phyloP scores from a whole-genome alignment of 352 stramenopile genomes.

The Globisporangium emineosum region DNA sequence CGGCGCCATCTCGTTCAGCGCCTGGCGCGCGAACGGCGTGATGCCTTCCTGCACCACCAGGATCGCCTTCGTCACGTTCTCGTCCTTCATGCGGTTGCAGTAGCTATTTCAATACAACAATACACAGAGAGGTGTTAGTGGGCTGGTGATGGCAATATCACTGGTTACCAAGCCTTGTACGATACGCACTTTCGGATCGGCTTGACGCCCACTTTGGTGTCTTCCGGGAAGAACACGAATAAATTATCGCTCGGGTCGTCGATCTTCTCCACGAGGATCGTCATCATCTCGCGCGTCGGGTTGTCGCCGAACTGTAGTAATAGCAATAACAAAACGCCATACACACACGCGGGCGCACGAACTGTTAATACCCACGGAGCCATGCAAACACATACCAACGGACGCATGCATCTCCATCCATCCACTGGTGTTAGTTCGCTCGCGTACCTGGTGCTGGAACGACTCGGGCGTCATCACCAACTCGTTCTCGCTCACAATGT shows the following conservation, averaged over 20 bases:
- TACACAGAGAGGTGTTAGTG: conserved; percentile 1
- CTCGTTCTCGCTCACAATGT: conserved; percentile 97
- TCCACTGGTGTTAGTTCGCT: background rate
- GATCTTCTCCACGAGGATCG: conserved; percentile 93
- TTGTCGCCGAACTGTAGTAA: conserved; percentile 84
- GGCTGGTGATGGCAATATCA: background rate
- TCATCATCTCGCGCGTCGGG: conserved; percentile 94
- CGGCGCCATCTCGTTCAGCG: conserved; percentile 93
- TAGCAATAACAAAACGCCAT: background rate
- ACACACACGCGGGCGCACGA: background rate
- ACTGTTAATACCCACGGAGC: background rate
- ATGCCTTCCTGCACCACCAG: conserved; percentile 96
- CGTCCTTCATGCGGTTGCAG: conserved; percentile 97
- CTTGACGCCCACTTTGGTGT: conserved; percentile 98
- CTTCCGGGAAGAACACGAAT: conserved; percentile 99
- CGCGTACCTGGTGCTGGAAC: conserved; percentile 87
- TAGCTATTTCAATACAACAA: conserved; percentile 34
- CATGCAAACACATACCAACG: background rate
- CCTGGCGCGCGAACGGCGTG: conserved; percentile 97
- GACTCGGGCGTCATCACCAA: conserved; percentile 93
- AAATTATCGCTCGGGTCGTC: conserved; percentile 93
- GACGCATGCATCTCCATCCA: background rate
- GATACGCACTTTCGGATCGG: conserved; percentile 90
- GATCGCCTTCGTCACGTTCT: conserved; percentile 97
- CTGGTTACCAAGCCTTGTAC: background rate